A percentile compares a stretch with the other conserved stretches of the same genome.
Conservation (phyloP, 371 early-diverging fungal species). For the Batrachochytrium dendrobatidis region DNA sequence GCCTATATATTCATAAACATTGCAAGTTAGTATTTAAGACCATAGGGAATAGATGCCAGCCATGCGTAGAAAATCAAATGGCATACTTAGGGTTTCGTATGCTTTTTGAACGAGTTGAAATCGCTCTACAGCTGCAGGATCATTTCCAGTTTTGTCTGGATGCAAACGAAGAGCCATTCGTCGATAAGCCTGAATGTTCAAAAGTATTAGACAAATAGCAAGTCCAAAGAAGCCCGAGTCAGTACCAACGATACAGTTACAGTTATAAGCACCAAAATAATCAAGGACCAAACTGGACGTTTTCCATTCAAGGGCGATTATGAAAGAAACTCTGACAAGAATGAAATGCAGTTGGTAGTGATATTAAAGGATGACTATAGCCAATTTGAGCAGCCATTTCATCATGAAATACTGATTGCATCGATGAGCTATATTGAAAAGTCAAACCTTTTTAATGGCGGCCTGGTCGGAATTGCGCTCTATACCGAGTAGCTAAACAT, state of each 20-base stretch:
- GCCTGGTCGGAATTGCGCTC: conserved; percentile 19
- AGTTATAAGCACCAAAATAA: neutral
- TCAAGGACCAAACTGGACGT: neutral
- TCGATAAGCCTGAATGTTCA: conserved; percentile 19
- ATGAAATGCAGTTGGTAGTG: no score
- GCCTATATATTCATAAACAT: conserved; percentile 39
- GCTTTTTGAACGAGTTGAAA: conserved; percentile 36
- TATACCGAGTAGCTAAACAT: conserved; percentile 15
- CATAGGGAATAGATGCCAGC: neutral
- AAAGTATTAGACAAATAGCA: no score
- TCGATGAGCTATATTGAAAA: neutral
- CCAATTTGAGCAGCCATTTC: no score
- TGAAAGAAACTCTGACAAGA: neutral
- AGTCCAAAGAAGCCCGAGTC: neutral
- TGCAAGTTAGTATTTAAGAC: neutral
- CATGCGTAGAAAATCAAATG: neutral
- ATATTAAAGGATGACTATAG: neutral
- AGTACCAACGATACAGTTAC: neutral
- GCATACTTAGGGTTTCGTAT: conserved; percentile 35
- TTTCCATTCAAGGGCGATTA: neutral
- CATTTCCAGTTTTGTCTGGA: conserved; percentile 36
- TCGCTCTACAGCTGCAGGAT: conserved; percentile 24
- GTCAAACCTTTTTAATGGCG: conserved; percentile 24
- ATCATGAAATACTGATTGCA: neutral
- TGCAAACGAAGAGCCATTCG: conserved; percentile 19